These are phyloP conservation scores for Durotheca rogersii DNA, from an alignment of 495 filamentous ascomycete species.

Conservation along the genomic window DNA sequence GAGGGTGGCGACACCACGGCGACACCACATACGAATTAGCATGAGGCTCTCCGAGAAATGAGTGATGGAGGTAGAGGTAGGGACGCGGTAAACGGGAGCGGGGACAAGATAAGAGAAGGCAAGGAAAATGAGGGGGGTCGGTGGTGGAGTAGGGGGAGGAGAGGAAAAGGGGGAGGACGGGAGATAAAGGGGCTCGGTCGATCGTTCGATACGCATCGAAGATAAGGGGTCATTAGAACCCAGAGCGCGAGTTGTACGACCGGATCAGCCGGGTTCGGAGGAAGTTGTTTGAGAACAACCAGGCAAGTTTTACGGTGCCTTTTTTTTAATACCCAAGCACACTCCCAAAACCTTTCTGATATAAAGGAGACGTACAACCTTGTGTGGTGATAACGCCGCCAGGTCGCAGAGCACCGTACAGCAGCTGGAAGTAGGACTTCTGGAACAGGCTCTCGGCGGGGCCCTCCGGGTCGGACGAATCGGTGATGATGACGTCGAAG, in stretches of 20 bases:
- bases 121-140: slow-evolving; percentile 6
- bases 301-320: slow-evolving; percentile 31
- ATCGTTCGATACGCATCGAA: no score
- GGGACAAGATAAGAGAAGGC: slow-evolving; percentile 9
- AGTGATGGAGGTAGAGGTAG: no score
- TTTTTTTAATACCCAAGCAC: slow-evolving; percentile 27
- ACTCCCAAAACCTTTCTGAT: slow-evolving; percentile 33
- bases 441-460: slow-evolving; percentile 95
- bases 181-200: no score
- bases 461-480: slow-evolving; percentile 95
- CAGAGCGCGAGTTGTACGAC: no score
- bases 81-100: no score
- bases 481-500: slow-evolving; percentile 99
- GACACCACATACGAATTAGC: no score
- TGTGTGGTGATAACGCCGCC: slow-evolving; percentile 99
- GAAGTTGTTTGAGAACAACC: slow-evolving; percentile 32
- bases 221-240: no score
- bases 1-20: no score
- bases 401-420: slow-evolving; percentile 82
- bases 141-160: slow-evolving; percentile 4
- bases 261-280: no score
- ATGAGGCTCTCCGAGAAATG: no score
- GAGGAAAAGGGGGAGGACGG: slow-evolving; percentile 8
- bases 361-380: slow-evolving; percentile 94
- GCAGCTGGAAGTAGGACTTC: slow-evolving; percentile 96